Base-by-base conservation (phyloP, 2,329 filamentous ascomycete species). In the Grosmannia huntii region DNA sequence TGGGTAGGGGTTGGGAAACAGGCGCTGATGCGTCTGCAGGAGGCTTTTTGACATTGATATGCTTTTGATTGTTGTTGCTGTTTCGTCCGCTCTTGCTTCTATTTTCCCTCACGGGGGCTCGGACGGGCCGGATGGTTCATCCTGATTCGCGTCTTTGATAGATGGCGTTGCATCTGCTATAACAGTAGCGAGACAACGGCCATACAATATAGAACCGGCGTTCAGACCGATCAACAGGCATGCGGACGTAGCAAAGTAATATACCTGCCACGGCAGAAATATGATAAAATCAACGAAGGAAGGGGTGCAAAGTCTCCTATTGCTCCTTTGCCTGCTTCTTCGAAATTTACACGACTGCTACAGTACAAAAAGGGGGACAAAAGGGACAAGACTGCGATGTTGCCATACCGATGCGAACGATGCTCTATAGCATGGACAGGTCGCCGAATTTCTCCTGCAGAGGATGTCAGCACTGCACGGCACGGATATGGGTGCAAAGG, bases 381-480 rank as follows among this genome's bases (percentile, higher is more conserved):
- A 52, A 57, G 55, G 57, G 44, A 31, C 36, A 58, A 44, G 52
- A 51, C 28, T 21, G 48, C 53, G 48, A 48, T 56, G 48, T 50
- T 38, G 51, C 36, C 44, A 72, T 82, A 4, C 9, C 41, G 38
- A 19, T 36, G 7, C 41, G 19, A 44, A n/a, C 19, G 41, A 44
- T 44, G 7, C 21, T 23, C 84, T 96, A 99, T 74, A 97, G 81
- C 68, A 95, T 78, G 68, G 94, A 92, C 68, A 97, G 85, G 74
- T 97, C 91, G 80, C 94, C 94, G 76, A 97, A 99, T 83, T 91
- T 95, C 84, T 99, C 94, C 92, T 97, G 69, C 65, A 69, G 4
- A 53, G 14, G 65, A 61, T 59, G 72, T 86, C 72, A 87, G 79
- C 61, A 66, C 50, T 46, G 52, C 16, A 19, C 41, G 27, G 41